phyloP scores from a whole-genome alignment of 768 basidiomycete genomes.

The Leccinum uliginosum region DNA sequence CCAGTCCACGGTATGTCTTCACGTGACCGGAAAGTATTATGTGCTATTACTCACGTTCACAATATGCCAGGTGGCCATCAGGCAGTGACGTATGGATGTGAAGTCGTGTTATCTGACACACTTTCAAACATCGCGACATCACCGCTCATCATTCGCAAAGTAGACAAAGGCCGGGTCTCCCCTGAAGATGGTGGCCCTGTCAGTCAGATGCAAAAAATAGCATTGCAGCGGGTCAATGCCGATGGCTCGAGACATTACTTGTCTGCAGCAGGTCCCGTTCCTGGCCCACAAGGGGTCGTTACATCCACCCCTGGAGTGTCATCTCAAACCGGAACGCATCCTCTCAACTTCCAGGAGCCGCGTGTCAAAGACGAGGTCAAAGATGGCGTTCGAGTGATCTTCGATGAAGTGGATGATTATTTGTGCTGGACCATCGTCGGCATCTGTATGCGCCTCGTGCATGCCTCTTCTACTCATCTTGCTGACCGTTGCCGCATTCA shows the following conservation, averaged over 20 bases:
- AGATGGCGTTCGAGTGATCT: conserved; percentile 68
- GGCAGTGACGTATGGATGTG: conserved; percentile 88
- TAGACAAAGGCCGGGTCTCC: conserved; percentile 86
- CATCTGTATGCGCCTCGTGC: conserved; percentile 61
- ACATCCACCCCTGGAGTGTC: conserved; percentile 74
- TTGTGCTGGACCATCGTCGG: conserved; percentile 95
- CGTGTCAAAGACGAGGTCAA: conserved; percentile 79
- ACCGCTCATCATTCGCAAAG: conserved; percentile 84
- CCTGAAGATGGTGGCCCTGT: conserved; percentile 89
- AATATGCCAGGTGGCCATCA: conserved; percentile 56
- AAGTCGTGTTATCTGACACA: conserved; percentile 80
- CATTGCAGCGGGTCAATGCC: conserved; percentile 76
- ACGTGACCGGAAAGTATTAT: conserved; percentile 45
- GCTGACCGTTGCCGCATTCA: conserved; percentile 17
- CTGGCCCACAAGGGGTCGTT: conserved; percentile 66
- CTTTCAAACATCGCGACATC: conserved; percentile 83
- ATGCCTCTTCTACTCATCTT: conserved; percentile 5
- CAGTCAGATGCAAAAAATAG: conserved; percentile 96
- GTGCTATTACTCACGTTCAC: conserved; percentile 38
- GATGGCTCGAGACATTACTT: conserved; percentile 85
- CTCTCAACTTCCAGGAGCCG: conserved; percentile 73
- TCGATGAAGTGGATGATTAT: conserved; percentile 92
- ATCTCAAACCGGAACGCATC: conserved; percentile 75
- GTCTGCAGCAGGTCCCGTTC: conserved; percentile 81
- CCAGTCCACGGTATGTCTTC: conserved; percentile 59